These are phyloP conservation scores for Sordariomycetes sp. DNA, from an alignment of 2,329 filamentous ascomycete species.

Conservation along the genomic window DNA sequence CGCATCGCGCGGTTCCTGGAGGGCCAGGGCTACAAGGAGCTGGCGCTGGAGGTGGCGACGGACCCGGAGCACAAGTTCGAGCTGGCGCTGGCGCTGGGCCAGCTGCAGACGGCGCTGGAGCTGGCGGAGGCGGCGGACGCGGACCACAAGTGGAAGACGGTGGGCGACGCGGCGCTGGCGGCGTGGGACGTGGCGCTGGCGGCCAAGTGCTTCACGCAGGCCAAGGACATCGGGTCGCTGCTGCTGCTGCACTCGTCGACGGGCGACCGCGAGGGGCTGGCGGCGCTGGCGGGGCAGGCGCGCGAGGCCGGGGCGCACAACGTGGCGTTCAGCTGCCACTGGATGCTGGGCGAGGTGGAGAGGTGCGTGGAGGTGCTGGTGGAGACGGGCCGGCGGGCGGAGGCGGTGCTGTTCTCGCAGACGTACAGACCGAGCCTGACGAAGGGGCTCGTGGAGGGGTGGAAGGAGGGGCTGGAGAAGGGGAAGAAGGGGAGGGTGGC, in stretches of 20 bases:
- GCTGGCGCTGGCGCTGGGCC: constrained; percentile 70
- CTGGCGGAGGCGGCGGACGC: constrained; percentile 74
- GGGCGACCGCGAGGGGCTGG: constrained; percentile 64
- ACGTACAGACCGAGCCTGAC: constrained; percentile 85
- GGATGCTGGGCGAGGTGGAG: constrained; percentile 75
- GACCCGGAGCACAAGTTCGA: constrained; percentile 97
- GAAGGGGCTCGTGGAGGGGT: constrained; percentile 55
- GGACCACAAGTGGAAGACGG: constrained; percentile 97
- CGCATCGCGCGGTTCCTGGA: constrained; percentile 97
- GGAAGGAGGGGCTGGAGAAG: constrained; percentile 79
- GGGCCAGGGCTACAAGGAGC: constrained; percentile 92
- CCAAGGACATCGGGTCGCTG: constrained; percentile 81
- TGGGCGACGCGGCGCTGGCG: constrained; percentile 80
- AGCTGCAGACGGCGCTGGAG: constrained; percentile 75
- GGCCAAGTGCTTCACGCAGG: constrained; percentile 84
- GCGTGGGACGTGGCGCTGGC: constrained; percentile 83
- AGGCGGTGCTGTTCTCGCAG: constrained; percentile 85
- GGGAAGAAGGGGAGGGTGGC: constrained; percentile 76
- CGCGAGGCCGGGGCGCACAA: constrained; percentile 74
- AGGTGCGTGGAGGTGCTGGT: constrained; percentile 71
- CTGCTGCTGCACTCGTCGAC: constrained; percentile 84
- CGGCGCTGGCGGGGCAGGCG: constrained; percentile 63
- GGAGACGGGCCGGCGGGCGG: constrained; percentile 68
- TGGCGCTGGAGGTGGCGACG: constrained; percentile 87
- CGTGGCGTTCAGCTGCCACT: constrained; percentile 81